Evolutionary conservation across 805 yeast genomes (phyloP).

Genomic region (Kuraishia borneana): DNA sequence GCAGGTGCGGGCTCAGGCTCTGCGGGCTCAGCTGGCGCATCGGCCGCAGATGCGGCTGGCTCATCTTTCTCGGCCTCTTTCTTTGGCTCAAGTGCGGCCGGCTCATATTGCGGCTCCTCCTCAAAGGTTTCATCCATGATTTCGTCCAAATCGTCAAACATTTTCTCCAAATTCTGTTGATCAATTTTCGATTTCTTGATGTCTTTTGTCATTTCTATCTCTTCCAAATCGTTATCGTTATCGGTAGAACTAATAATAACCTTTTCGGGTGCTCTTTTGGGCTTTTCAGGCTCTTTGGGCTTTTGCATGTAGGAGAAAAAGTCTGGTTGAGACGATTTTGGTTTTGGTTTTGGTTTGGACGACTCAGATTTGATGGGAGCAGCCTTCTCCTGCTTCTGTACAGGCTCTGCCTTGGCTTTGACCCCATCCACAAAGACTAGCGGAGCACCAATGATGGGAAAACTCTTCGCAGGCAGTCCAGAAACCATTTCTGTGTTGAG

Average conservation of each 20-base stretch:
- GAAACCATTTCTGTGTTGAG: conserved; percentile 1
- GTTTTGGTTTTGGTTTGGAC: conserved; percentile 1
- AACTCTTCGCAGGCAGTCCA: conserved; percentile 5
- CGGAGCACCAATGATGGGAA: conserved; percentile 8
- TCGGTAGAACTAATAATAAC: conserved; percentile 6
- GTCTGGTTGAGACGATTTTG: conserved; percentile 6
- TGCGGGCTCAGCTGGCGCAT: not conserved
- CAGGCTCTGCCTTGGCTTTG: not conserved
- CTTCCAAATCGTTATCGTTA: conserved; percentile 2
- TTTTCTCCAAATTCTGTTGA: conserved; percentile 2
- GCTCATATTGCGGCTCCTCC: conserved; percentile 4
- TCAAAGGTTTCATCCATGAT: not conserved
- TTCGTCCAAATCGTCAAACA: conserved; percentile 4
- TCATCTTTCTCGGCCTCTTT: conserved; percentile 1
- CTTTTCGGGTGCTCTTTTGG: conserved; percentile 16
- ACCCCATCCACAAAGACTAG: not conserved
- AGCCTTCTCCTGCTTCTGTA: conserved; percentile 3
- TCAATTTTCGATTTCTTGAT: conserved; percentile 1
- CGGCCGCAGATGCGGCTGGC: conserved; percentile 1
- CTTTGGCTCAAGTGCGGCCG: conserved; percentile 2
- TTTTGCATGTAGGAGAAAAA: no score
- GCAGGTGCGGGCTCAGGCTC: conserved; percentile 1
- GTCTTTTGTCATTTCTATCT: conserved; percentile 2
- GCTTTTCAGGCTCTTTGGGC: no score
- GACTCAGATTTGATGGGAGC: conserved; percentile 3